phyloP scores from a whole-genome alignment of 371 early-diverging fungal genomes.

The Saksenaea oblongispora region DNA sequence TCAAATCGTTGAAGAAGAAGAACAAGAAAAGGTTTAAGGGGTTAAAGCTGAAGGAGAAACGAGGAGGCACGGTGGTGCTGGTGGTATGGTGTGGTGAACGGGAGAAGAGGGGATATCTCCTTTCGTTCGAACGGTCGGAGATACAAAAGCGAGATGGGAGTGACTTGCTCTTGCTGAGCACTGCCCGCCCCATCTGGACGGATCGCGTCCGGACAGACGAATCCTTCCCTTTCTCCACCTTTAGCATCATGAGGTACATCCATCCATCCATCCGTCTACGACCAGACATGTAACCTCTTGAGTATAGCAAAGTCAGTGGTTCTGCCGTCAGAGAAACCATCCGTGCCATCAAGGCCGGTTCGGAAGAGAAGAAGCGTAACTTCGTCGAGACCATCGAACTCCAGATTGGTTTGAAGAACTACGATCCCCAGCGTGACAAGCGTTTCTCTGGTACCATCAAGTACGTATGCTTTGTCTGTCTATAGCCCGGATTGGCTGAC shows the following conservation, averaged over 20 bases:
- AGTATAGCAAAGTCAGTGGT: slow-evolving; percentile 81
- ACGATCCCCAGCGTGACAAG: slow-evolving; percentile 99
- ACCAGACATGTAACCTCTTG: not conserved
- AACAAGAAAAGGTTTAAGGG: slow-evolving; percentile 1
- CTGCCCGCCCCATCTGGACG: not conserved
- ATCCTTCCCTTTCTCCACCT: not conserved
- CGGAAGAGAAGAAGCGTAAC: slow-evolving; percentile 90
- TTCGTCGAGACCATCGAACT: slow-evolving; percentile 97
- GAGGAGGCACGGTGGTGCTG: too few relatives aligned
- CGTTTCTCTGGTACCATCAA: slow-evolving; percentile 98
- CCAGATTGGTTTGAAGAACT: slow-evolving; percentile 99
- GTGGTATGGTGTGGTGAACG: too few relatives aligned
- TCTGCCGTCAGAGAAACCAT: slow-evolving; percentile 88
- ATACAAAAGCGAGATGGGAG: too few relatives aligned
- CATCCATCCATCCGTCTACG: slow-evolving; percentile 21
- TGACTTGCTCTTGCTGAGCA: too few relatives aligned
- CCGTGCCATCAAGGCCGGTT: slow-evolving; percentile 63
- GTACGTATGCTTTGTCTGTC: too few relatives aligned
- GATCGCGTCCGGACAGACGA: not conserved
- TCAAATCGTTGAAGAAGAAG: not conserved
- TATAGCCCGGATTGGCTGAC: not conserved
- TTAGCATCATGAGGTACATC: slow-evolving; percentile 24
- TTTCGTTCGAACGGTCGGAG: too few relatives aligned
- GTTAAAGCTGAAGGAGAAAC: not conserved
- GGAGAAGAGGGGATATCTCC: too few relatives aligned